Base-by-base conservation (phyloP, 2,329 filamentous ascomycete species). In the Ceratocystis smalleyi region DNA sequence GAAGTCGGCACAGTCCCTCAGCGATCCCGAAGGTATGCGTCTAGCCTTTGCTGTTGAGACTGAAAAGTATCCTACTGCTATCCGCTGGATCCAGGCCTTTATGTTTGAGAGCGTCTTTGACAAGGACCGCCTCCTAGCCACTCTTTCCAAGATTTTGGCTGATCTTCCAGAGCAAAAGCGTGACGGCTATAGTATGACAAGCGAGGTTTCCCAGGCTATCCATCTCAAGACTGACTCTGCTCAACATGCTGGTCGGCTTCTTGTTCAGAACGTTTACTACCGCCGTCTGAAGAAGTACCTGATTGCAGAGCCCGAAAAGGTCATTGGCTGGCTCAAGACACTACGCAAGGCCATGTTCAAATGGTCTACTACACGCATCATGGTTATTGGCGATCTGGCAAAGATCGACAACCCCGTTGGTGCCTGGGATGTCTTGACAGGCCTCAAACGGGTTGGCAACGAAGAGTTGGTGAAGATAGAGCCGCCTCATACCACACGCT, bases 131-230 rank as follows among this genome's bases (percentile, higher is more conserved):
- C 76, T 87, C 61, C 81, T 80, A 69, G 82, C 88, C 68, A 77
- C 79, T 24, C 76, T 95, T 17, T 85, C 85, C 65, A 95, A 96
- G 74, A 83, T 95, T 57, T 79, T 96, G 19, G 91, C 91, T 2
- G 92, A 97, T 70, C 87, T 99, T 19, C 94, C 94, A 0, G 91
- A 96, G 71, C 80, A 85, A 62, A 99, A 97, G 78, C 88, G 94
- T 51, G 89, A 88, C 69, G 94, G 94, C 1, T 83, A 85, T 65
- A 77, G 77, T 51, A 86, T 86, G 84, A 77, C 82, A 3, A 76
- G 75, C 64, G 83, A 85, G 68, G 79, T 86, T 65, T 83, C 94
- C 69, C 82, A 85, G 67, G 90, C 92, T 75, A 82, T 95, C 24
- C 89, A 96, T 72, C 84, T 89, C 70, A 81, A 87, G n/a, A 81